Evolutionary conservation across 306 rosid species (phyloP).

Genomic region (Cicer judaicum): DNA sequence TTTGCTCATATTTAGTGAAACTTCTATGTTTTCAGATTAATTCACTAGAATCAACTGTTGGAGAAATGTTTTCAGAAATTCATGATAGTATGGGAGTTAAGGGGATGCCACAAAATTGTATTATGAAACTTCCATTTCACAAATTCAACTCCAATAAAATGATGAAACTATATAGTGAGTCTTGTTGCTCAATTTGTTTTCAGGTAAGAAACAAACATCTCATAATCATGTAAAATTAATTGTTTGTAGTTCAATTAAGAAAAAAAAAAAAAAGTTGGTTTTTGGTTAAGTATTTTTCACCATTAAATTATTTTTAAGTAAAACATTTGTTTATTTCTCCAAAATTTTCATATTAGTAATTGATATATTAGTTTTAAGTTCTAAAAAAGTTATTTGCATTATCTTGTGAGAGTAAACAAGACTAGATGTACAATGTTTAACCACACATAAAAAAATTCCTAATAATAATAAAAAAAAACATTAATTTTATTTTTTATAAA

Average conservation of each 20-base stretch:
- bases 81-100: conserved; percentile 34
- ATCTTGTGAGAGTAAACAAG: too few species aligned
- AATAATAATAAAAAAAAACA: too few species aligned
- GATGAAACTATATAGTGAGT: conserved; percentile 21
- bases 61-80: conserved; percentile 48
- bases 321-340: background rate
- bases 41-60: conserved; percentile 35
- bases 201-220: conserved; percentile 45
- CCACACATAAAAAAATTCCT: too few species aligned
- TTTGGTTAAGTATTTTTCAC: too few species aligned
- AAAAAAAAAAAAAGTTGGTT: too few species aligned
- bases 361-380: background rate
- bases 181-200: conserved; percentile 56
- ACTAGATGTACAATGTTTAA: too few species aligned
- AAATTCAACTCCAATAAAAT: conserved; percentile 40
- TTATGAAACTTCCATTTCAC: conserved; percentile 45
- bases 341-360: background rate
- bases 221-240: background rate
- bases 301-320: too few species aligned
- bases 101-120: conserved; percentile 42
- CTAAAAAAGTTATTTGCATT: too few species aligned
- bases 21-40: conserved; percentile 42
- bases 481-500: too few species aligned
- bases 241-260: too few species aligned
- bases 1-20: conserved; percentile 21